Evolutionary conservation across 108 stramenopile species (phyloP).

Genomic region (Cyclotella cryptica): DNA sequence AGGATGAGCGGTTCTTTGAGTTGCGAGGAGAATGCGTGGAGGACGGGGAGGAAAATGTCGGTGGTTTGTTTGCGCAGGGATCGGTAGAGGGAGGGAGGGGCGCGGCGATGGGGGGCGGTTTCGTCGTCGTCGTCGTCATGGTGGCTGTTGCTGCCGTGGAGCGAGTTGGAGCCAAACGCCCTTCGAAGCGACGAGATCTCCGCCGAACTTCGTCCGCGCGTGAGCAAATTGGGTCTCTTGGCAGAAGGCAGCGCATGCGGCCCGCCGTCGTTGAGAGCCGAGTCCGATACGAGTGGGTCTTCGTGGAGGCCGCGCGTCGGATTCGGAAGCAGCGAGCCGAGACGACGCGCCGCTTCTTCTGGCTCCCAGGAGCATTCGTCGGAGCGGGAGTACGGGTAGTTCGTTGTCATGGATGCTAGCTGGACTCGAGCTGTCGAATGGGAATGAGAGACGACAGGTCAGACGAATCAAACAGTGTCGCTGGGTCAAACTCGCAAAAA

Average conservation of each 20-base stretch:
- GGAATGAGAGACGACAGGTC: neutral
- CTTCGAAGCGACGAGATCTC: slow-evolving; percentile 48
- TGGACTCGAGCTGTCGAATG: neutral
- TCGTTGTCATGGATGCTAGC: slow-evolving; percentile 1
- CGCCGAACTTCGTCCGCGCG: slow-evolving; percentile 73
- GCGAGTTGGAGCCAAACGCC: slow-evolving; percentile 66
- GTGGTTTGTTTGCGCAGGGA: slow-evolving; percentile 17
- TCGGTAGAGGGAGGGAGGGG: slow-evolving; percentile 1
- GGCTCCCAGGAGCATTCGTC: slow-evolving; percentile 90
- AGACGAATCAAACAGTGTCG: too few species aligned
- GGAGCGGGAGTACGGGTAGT: slow-evolving; percentile 75
- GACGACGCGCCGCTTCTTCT: slow-evolving; percentile 75
- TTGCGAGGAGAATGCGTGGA: slow-evolving; percentile 74
- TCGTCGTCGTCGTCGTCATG: slow-evolving; percentile 53
- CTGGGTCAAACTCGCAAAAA: too few species aligned
- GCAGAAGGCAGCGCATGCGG: neutral
- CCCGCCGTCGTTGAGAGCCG: neutral
- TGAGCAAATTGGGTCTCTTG: slow-evolving; percentile 45
- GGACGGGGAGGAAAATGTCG: slow-evolving; percentile 49
- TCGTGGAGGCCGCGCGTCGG: neutral
- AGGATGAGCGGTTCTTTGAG: slow-evolving; percentile 95
- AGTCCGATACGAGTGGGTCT: slow-evolving; percentile 10
- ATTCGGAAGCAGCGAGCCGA: slow-evolving; percentile 52
- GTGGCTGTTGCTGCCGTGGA: slow-evolving; percentile 57
- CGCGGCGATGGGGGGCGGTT: neutral